Evolutionary conservation across 768 basidiomycete genomes (phyloP).

Genomic region (Holtermannia corniformis): DNA sequence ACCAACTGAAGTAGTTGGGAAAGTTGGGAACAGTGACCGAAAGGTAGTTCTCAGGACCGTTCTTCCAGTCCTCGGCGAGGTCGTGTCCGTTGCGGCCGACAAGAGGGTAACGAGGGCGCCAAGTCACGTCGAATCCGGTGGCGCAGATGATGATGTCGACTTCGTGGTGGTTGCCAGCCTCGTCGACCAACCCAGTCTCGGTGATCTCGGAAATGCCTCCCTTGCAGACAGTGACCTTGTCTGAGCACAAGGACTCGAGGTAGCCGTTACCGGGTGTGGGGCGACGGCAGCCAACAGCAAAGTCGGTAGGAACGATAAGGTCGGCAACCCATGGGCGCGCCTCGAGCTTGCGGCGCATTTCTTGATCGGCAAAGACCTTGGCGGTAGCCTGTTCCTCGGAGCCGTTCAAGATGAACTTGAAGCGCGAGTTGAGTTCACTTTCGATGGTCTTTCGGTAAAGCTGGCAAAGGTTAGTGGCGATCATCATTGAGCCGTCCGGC

Average conservation of each 20-base stretch:
- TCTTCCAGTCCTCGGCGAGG: slow-evolving; percentile 12
- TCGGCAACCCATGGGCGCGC: slow-evolving; percentile 9
- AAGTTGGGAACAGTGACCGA: slow-evolving; percentile 12
- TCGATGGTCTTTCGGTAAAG: slow-evolving; percentile 15
- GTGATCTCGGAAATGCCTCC: too few relatives aligned
- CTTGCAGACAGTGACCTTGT: slow-evolving; percentile 9
- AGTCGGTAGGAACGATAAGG: slow-evolving; percentile 18
- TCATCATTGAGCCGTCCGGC: too few relatives aligned
- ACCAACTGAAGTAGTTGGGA: slow-evolving; percentile 17
- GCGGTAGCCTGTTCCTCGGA: slow-evolving; percentile 7
- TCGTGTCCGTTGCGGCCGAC: slow-evolving; percentile 11
- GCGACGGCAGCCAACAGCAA: slow-evolving; percentile 19
- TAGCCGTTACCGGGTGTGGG: slow-evolving; percentile 25
- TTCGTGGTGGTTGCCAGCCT: slow-evolving; percentile 11
- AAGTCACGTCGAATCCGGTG: slow-evolving; percentile 21
- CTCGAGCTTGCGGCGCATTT: slow-evolving; percentile 9
- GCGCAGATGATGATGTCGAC: slow-evolving; percentile 23
- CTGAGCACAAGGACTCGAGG: slow-evolving; percentile 14
- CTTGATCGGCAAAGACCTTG: slow-evolving; percentile 10
- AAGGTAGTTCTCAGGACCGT: slow-evolving; percentile 9
- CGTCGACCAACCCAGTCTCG: slow-evolving; percentile 14
- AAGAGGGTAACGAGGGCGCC: slow-evolving; percentile 15
- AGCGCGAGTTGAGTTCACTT: slow-evolving; percentile 11
- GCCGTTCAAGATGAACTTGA: slow-evolving; percentile 14
- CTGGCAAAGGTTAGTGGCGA: too few relatives aligned